Evolutionary conservation across 768 basidiomycete species (phyloP), one percentile per base, ranked within the genome.

Genomic region (Epithele typhae): DNA sequence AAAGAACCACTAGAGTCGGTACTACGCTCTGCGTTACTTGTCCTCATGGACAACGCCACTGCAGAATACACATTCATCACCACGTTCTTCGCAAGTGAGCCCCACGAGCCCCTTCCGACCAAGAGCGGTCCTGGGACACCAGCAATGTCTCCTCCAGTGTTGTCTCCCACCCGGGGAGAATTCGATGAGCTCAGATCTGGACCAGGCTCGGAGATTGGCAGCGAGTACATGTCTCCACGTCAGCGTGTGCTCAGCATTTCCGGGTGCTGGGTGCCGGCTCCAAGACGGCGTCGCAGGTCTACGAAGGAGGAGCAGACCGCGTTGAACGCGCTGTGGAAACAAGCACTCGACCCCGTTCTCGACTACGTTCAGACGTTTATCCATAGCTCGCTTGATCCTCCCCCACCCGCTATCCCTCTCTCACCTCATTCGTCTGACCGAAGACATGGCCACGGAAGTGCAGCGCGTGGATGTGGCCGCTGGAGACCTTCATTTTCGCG

Each of bases 11-110:
- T 85, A 1, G 96, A 98, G n/a, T 84, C 84, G 0, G 70, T 97
- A 19, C 74, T 92, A 52, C 82, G 95, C 21, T 95, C 94, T 0
- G 69, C 92, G 21, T 69, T 92, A 39, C 71, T 98, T 42, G 94
- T 96, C 43, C 79, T 98, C 50, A 83, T 95, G 78, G 93, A 97
- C 69, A 98, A 99, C 60, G 85, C 90, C 3, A 88, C 88, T 1
- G 81, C 92, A 23, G 95, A 98, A 67, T 95, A 93, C 65, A 74
- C 82, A 1, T 98, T 98, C 58, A 67, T 96, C 41, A 79, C 81
- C 9, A 70, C 81, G 0, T 98, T 99, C 70, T 98, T 98, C 69
- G 49, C 59, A 51, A 32, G 61, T 62, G 48, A 69, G 64, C 38
- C 56, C 10, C n/a, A n/a, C n/a, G 27, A 30, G 14, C 51, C 42